phyloP scores from a whole-genome alignment of 768 basidiomycete genomes.

The Leccinum aurantiacum region DNA sequence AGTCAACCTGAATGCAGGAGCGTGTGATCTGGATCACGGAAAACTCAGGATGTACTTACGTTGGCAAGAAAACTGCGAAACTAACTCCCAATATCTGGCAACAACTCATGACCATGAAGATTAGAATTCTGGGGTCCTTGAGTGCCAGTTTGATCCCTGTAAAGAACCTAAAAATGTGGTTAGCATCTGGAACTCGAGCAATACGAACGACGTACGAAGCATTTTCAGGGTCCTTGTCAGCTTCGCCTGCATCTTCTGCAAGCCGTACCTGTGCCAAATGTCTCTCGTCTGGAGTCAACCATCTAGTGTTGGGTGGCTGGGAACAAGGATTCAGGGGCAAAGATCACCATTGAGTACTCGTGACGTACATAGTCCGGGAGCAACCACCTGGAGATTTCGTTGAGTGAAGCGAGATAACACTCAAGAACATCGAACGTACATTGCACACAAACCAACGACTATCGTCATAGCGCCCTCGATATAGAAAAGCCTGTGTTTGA shows the following conservation, averaged over 20 bases:
- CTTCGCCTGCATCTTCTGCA: constrained; percentile 68
- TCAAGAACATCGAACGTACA: background rate
- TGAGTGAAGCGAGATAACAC: background rate
- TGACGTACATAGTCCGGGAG: constrained; percentile 60
- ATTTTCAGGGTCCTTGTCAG: constrained; percentile 53
- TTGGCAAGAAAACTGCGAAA: constrained; percentile 61
- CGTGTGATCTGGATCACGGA: background rate
- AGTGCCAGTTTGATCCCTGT: constrained; percentile 47
- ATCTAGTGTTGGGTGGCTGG: constrained; percentile 62
- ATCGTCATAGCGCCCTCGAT: constrained; percentile 1
- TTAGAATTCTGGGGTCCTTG: constrained; percentile 51
- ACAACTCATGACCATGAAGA: constrained; percentile 55
- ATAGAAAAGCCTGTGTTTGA: background rate
- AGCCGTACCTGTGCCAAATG: constrained; percentile 65
- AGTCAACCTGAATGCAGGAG: constrained; percentile 42
- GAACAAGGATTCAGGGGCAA: background rate
- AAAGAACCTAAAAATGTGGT: constrained; percentile 15
- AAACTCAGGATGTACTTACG: constrained; percentile 30
- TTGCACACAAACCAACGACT: background rate
- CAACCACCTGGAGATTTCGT: constrained; percentile 42
- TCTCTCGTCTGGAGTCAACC: constrained; percentile 50
- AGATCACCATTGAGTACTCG: background rate
- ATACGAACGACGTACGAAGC: constrained; percentile 49
- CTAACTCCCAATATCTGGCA: constrained; percentile 57
- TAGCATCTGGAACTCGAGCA: background rate